Evolutionary conservation across 768 basidiomycete species (phyloP).

Genomic region (Mrakia gelida): DNA sequence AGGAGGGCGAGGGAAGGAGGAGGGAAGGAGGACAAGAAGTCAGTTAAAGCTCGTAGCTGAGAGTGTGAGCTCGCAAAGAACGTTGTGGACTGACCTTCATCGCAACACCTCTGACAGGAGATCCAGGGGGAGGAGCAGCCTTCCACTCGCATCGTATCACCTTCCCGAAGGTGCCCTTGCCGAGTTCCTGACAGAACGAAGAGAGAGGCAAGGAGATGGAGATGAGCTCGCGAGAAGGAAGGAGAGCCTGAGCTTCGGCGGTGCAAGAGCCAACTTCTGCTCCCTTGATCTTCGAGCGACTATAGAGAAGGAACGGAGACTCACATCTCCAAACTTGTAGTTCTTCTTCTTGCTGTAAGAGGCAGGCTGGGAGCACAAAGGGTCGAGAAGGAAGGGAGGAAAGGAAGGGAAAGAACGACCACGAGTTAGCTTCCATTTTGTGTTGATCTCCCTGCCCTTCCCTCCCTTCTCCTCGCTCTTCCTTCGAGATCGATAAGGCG

Average conservation of each 20-base stretch:
- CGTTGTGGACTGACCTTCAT: conserved; percentile 49
- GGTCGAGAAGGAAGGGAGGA: not conserved
- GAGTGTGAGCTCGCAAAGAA: too few relatives aligned
- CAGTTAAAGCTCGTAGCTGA: too few relatives aligned
- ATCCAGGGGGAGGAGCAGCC: conserved; percentile 36
- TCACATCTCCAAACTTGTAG: conserved; percentile 27
- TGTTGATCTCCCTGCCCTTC: not conserved
- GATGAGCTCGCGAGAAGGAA: not conserved
- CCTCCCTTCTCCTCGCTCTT: not conserved
- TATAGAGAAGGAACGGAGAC: not conserved
- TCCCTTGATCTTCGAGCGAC: not conserved
- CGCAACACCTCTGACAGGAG: conserved; percentile 40
- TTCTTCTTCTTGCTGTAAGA: conserved; percentile 25
- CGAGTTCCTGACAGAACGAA: not conserved
- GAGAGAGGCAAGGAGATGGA: not conserved
- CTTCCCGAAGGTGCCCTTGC: conserved; percentile 29
- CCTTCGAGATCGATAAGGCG: not conserved
- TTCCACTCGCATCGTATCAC: conserved; percentile 63
- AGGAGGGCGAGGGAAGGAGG: too few relatives aligned
- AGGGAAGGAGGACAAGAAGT: too few relatives aligned
- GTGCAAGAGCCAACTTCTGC: not conserved
- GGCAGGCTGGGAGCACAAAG: not conserved
- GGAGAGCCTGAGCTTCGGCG: not conserved
- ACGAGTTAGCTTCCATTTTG: not conserved
- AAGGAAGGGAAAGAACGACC: not conserved